Evolutionary conservation across 768 basidiomycete genomes (phyloP), one percentile per base, ranked within the genome.

Genomic region (Mycena galericulata): DNA sequence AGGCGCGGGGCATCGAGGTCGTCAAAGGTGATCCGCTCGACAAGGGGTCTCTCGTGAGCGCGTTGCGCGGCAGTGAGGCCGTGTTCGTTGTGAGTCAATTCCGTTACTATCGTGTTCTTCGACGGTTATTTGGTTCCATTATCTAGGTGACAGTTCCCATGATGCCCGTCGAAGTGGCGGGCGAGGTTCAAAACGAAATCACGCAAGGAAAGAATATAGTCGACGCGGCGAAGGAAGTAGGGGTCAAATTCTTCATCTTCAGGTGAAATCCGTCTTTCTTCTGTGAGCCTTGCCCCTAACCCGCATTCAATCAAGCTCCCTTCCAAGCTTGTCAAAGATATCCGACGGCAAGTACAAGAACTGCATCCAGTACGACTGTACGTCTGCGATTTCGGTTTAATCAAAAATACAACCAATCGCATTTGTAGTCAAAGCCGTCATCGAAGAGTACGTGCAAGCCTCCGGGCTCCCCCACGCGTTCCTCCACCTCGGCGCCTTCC

Each of bases 201-300:
- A 26, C n/a, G 4, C 72, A 73, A 27, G 76, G 76, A 1, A 73
- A 72, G 26, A 63, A 67, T 20, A 65, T 77, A 11, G 73, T 76
- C 26, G 76, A 77, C 50, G 75, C 74, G 0, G 74, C 74, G 10
- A 77, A 76, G 55, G 71, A 70, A 26, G 71, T 47, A 3, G 17
- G 5, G 30, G 17, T 40, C 30, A 64, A 64, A 47, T 64, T 64
- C 32, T 56, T 64, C 43, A 40, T 64, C 32, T 56, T 26, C 17
- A 56, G 15, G 62, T 56, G 24, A 4, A 38, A n/a, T 57, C 24
- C 5, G 27, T 57, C 22, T 12, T 8, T 24, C 20, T 18, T 40
- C 14, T 53, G 22, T 18, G 27, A 14, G 7, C 20, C 1, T n/a
- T 43, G 10, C 24, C 2, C 20, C n/a, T 3, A 27, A 32, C 17